Conservation (phyloP, 768 basidiomycete genomes). For the Lentinus tigrinus region DNA sequence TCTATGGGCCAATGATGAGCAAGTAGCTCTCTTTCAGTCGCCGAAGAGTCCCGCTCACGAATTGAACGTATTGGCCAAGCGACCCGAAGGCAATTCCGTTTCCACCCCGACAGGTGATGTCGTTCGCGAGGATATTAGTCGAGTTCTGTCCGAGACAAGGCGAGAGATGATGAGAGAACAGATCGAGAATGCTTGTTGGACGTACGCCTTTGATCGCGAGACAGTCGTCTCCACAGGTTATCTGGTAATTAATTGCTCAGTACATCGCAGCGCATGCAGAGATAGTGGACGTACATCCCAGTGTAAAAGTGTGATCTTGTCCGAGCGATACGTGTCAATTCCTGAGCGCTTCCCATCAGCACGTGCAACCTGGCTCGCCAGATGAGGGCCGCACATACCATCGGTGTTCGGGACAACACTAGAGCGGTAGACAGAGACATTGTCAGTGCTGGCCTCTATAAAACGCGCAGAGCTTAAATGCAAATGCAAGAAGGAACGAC, state of each 20-base stretch:
- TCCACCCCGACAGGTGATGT: slow-evolving; percentile 57
- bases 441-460: background rate
- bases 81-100: slow-evolving; percentile 64
- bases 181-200: too few species aligned
- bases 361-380: too few species aligned
- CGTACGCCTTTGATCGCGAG: slow-evolving; percentile 61
- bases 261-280: background rate
- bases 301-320: slow-evolving; percentile 46
- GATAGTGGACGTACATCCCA: slow-evolving; percentile 42
- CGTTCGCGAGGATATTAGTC: slow-evolving; percentile 46
- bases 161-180: too few species aligned
- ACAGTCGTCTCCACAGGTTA: slow-evolving; percentile 63
- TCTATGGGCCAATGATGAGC: slow-evolving; percentile 28
- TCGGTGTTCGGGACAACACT: slow-evolving; percentile 63
- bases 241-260: slow-evolving; percentile 9
- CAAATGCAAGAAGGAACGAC: background rate
- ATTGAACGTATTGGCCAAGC: slow-evolving; percentile 52
- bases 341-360: slow-evolving; percentile 32
- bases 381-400: slow-evolving; percentile 32
- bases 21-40: background rate
- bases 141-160: slow-evolving; percentile 49
- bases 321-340: slow-evolving; percentile 55
- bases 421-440: background rate
- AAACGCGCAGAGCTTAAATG: slow-evolving; percentile 1
- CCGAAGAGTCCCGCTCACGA: slow-evolving; percentile 40